Percentiles rank a stretch among this genome's conserved stretches.
These are phyloP conservation scores for Fagopyrum tataricum DNA, from an alignment of 148 eudicot genomes.

Conservation along the genomic window DNA sequence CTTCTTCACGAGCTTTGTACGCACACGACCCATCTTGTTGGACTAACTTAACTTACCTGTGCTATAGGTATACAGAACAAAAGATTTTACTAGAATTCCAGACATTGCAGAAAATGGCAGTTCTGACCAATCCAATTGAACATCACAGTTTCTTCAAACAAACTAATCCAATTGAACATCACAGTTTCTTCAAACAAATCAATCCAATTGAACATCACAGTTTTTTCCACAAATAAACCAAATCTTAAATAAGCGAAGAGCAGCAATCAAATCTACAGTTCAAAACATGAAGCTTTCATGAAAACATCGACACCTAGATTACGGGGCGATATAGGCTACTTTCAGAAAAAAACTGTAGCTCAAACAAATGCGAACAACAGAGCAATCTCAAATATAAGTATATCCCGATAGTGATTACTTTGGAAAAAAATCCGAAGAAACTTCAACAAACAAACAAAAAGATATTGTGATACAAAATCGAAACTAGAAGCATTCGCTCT, in stretches of 20 bases:
- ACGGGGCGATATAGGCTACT: background rate
- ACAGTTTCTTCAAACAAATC: background rate
- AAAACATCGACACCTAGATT: background rate
- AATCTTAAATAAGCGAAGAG: too few species aligned
- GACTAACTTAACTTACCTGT: conserved; percentile 12
- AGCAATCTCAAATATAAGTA: background rate
- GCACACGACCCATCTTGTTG: conserved; percentile 26
- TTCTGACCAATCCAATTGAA: background rate
- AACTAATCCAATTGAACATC: background rate
- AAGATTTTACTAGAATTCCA: background rate
- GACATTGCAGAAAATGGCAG: background rate
- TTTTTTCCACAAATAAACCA: too few species aligned
- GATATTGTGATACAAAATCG: background rate
- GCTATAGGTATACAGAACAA: background rate
- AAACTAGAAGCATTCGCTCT: background rate
- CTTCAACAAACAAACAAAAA: too few species aligned
- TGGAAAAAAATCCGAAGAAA: too few species aligned
- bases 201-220: background rate
- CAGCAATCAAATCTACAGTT: background rate
- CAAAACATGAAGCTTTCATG: background rate
- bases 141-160: background rate
- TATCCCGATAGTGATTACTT: too few species aligned
- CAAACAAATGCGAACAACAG: background rate
- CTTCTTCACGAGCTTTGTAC: conserved; percentile 36
- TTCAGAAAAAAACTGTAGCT: background rate